A percentile compares a stretch with the other conserved stretches of the same genome.
These are phyloP conservation scores for Paecilomyces variotii DNA, from an alignment of 2,329 filamentous ascomycete species.

Conservation along the genomic window DNA sequence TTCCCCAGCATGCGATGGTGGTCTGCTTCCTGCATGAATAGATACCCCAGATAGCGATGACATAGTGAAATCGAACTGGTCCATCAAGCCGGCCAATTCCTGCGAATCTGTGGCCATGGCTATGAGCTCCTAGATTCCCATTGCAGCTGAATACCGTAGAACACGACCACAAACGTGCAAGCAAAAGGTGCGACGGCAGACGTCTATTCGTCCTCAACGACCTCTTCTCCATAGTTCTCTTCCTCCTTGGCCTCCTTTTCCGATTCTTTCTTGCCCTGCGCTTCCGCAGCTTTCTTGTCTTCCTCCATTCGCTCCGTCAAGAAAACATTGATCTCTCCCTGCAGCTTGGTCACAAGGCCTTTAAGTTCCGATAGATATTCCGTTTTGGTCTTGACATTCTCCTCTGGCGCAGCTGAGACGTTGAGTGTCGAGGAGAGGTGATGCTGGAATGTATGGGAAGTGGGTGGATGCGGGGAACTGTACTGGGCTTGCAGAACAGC, in stretches of 20 bases:
- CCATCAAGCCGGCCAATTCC: slow-evolving; percentile 7
- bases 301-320: slow-evolving; percentile 56
- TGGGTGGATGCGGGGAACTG: slow-evolving; percentile 18
- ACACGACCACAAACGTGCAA: not conserved
- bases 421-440: slow-evolving; percentile 15
- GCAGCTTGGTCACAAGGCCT: slow-evolving; percentile 42
- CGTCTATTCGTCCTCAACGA: slow-evolving; percentile 53
- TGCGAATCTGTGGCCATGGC: not conserved
- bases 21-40: slow-evolving; percentile 1
- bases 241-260: slow-evolving; percentile 37
- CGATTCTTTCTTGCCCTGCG: slow-evolving; percentile 25
- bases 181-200: not conserved
- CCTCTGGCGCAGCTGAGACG: slow-evolving; percentile 10
- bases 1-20: not conserved
- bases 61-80: slow-evolving; percentile 1
- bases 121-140: not conserved
- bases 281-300: slow-evolving; percentile 41
- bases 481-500: slow-evolving; percentile 18
- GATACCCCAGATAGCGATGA: slow-evolving; percentile 3
- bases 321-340: slow-evolving; percentile 51
- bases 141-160: not conserved
- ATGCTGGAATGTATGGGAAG: slow-evolving; percentile 24
- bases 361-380: slow-evolving; percentile 47
- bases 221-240: slow-evolving; percentile 76
- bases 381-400: slow-evolving; percentile 36